Evolutionary conservation across 805 yeast genomes (phyloP).

Genomic region (Ogataea glucozyma): DNA sequence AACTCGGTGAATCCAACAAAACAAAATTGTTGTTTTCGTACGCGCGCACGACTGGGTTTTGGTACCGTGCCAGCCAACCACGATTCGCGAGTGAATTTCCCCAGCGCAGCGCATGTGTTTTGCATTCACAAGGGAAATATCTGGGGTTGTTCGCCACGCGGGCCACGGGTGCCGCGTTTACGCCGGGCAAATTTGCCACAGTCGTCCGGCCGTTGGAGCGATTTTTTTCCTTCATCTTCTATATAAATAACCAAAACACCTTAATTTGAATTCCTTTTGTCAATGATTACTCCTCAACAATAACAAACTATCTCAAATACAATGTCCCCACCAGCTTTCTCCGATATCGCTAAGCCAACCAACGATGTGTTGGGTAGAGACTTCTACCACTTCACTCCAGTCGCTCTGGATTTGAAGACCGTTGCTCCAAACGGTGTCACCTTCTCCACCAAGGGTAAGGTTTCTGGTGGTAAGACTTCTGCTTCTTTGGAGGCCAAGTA

Average conservation of each 20-base stretch:
- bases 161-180: neutral
- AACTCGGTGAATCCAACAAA: slow-evolving; percentile 7
- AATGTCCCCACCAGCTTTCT: slow-evolving; percentile 87
- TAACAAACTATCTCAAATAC: slow-evolving; percentile 14
- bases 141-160: no score
- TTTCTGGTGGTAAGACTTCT: slow-evolving; percentile 76
- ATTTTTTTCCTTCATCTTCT: slow-evolving; percentile 5
- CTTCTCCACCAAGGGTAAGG: slow-evolving; percentile 91
- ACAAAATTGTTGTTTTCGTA: neutral
- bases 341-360: slow-evolving; percentile 90
- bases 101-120: slow-evolving; percentile 5
- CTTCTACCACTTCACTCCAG: slow-evolving; percentile 89
- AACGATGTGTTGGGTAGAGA: slow-evolving; percentile 88
- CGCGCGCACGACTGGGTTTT: slow-evolving; percentile 1
- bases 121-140: no score
- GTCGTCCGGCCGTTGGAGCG: neutral
- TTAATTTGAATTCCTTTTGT: neutral
- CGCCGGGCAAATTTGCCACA: neutral
- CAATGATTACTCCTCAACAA: neutral
- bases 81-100: slow-evolving; percentile 1
- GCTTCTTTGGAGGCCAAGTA: slow-evolving; percentile 91
- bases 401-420: slow-evolving; percentile 86
- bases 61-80: slow-evolving; percentile 3
- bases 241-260: slow-evolving; percentile 2
- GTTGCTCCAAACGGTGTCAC: slow-evolving; percentile 95